Evolutionary conservation across 768 basidiomycete species (phyloP).

Genomic region (Tricholoma flavovirens): DNA sequence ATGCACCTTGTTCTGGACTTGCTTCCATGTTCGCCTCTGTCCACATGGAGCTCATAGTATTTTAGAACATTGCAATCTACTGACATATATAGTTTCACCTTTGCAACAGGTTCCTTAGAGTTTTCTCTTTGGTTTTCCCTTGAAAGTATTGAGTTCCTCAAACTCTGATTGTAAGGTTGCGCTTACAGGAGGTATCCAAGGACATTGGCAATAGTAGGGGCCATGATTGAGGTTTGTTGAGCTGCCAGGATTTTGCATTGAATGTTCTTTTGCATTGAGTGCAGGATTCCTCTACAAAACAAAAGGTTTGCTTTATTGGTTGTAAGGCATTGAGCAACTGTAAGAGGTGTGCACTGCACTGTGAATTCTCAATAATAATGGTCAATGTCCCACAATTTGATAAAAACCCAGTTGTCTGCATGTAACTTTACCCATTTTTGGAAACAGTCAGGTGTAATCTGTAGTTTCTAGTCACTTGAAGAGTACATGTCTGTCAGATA

Average conservation of each 20-base stretch:
- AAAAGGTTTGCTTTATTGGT: not conserved
- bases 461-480: conserved; percentile 1
- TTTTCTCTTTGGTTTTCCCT: too few relatives aligned
- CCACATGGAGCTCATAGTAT: too few relatives aligned
- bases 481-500: conserved; percentile 1
- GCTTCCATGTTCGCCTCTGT: too few relatives aligned
- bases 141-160: too few relatives aligned
- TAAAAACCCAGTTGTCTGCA: not conserved
- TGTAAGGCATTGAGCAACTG: too few relatives aligned
- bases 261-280: not conserved
- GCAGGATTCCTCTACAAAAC: conserved; percentile 7
- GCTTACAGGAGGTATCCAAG: not conserved
- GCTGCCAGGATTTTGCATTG: not conserved
- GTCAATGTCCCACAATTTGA: conserved; percentile 3
- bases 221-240: not conserved
- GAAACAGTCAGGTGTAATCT: not conserved
- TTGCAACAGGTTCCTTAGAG: too few relatives aligned
- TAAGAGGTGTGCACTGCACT: not conserved
- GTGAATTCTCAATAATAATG: conserved; percentile 3
- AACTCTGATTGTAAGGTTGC: too few relatives aligned
- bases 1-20: too few relatives aligned
- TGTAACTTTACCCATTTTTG: conserved; percentile 3
- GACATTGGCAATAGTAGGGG: too few relatives aligned
- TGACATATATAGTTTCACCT: too few relatives aligned
- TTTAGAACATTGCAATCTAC: too few relatives aligned